These are phyloP conservation scores for Chamaenerion angustifolium DNA, from an alignment of 345 rosid species.

Conservation along the genomic window DNA sequence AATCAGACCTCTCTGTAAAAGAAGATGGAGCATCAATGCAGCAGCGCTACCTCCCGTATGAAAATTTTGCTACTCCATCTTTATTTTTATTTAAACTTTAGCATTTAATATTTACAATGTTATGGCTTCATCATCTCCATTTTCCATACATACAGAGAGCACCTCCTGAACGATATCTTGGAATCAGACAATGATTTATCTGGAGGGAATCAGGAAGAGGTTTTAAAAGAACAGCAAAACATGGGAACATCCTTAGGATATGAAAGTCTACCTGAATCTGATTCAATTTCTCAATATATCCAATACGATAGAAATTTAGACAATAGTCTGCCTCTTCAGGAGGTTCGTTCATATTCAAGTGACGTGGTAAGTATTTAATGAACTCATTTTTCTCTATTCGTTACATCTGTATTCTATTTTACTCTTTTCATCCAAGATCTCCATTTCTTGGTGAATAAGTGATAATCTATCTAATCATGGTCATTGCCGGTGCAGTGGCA, in stretches of 20 bases:
- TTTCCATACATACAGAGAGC: neutral
- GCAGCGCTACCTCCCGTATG: conserved; percentile 1
- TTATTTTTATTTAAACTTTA: neutral
- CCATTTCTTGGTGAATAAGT: too few relatives aligned
- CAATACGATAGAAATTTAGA: neutral
- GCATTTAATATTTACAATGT: neutral
- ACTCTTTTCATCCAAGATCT: too few relatives aligned
- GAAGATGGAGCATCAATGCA: neutral
- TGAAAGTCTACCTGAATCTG: neutral
- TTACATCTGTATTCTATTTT: neutral
- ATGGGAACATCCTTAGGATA: conserved; percentile 1
- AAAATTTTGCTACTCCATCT: neutral
- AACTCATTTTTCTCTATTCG: neutral
- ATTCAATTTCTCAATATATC: neutral
- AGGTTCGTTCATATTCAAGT: neutral
- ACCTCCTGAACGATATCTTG: neutral
- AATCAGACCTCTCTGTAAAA: conserved; percentile 7
- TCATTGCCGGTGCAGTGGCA: too few relatives aligned
- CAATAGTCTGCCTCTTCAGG: neutral
- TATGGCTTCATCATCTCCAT: neutral
- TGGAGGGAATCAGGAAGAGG: too few relatives aligned
- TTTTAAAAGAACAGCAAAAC: neutral
- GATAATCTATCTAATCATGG: too few relatives aligned
- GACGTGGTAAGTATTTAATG: neutral
- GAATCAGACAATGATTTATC: too few relatives aligned